Evolutionary conservation across 2,329 filamentous ascomycete genomes (phyloP).

Genomic region (Alternaria arbusti): DNA sequence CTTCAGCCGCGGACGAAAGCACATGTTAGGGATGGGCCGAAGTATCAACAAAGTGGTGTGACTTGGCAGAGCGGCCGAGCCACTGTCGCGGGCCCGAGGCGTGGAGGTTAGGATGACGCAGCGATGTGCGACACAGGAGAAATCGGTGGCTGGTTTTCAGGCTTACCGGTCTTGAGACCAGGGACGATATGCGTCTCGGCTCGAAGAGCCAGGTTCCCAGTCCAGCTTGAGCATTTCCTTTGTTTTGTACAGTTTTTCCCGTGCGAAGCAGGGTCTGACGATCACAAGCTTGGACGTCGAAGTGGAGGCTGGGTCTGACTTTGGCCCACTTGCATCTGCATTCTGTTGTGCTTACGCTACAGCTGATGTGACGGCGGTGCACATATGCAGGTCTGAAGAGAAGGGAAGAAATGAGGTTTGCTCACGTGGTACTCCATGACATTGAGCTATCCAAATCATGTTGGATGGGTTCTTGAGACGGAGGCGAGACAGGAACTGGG

Average conservation of each 20-base stretch:
- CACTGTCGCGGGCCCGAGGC: constrained; percentile 13
- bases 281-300: constrained; percentile 1
- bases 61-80: constrained; percentile 21
- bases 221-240: not conserved
- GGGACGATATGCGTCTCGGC: constrained; percentile 8
- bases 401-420: not conserved
- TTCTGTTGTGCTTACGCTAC: not conserved
- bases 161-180: constrained; percentile 32
- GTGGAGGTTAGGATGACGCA: constrained; percentile 6
- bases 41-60: constrained; percentile 15
- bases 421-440: constrained; percentile 22
- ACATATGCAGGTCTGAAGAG: not conserved
- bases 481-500: constrained; percentile 36
- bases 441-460: constrained; percentile 27
- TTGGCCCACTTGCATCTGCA: constrained; percentile 2
- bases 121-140: constrained; percentile 1
- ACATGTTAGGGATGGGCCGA: constrained; percentile 20
- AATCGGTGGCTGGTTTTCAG: constrained; percentile 11
- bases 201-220: not conserved
- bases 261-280: not conserved
- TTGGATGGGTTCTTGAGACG: constrained; percentile 38
- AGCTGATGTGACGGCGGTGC: not conserved
- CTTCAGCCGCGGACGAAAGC: constrained; percentile 19
- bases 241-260: not conserved
- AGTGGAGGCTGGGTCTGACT: not conserved